Conservation (phyloP, 2,329 filamentous ascomycete genomes). For the Penicillium palitans region DNA sequence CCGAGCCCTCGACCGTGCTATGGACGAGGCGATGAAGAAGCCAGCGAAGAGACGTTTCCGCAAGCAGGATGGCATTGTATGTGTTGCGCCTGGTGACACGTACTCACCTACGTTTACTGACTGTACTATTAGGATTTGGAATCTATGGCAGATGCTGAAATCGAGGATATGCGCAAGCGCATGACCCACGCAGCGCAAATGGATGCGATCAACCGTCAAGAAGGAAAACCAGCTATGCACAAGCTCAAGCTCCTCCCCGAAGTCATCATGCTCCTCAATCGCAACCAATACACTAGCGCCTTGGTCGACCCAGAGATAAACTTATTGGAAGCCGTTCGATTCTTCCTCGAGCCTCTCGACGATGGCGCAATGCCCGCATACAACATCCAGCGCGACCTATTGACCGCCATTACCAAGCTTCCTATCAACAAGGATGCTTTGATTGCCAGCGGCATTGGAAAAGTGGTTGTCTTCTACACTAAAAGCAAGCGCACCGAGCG, state of each 20-base stretch:
- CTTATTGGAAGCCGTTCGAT: conserved; percentile 89
- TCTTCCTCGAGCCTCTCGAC: conserved; percentile 93
- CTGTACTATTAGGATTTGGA: conserved; percentile 69
- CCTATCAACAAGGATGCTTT: conserved; percentile 90
- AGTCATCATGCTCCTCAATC: conserved; percentile 83
- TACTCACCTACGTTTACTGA: conserved; percentile 11
- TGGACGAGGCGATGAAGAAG: conserved; percentile 86
- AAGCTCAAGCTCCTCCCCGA: conserved; percentile 93
- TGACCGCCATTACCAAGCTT: conserved; percentile 74
- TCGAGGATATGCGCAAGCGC: conserved; percentile 79
- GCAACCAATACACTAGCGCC: conserved; percentile 76
- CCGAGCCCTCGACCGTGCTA: conserved; percentile 78
- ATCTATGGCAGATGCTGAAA: conserved; percentile 83
- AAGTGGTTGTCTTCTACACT: conserved; percentile 95
- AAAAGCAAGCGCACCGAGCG: conserved; percentile 88
- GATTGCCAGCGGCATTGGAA: conserved; percentile 88
- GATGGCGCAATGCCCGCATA: conserved; percentile 94
- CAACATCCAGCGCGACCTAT: conserved; percentile 94
- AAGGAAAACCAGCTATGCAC: conserved; percentile 78
- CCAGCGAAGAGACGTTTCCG: conserved; percentile 67
- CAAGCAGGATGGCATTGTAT: conserved; percentile 84
- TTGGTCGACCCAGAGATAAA: conserved; percentile 94
- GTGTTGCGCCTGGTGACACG: conserved; percentile 33
- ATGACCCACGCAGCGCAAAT: conserved; percentile 90
- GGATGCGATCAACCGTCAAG: conserved; percentile 78